Evolutionary conservation across 2,329 filamentous ascomycete genomes (phyloP), one percentile per base, ranked within the genome.

Genomic region (Fusarium algeriense): DNA sequence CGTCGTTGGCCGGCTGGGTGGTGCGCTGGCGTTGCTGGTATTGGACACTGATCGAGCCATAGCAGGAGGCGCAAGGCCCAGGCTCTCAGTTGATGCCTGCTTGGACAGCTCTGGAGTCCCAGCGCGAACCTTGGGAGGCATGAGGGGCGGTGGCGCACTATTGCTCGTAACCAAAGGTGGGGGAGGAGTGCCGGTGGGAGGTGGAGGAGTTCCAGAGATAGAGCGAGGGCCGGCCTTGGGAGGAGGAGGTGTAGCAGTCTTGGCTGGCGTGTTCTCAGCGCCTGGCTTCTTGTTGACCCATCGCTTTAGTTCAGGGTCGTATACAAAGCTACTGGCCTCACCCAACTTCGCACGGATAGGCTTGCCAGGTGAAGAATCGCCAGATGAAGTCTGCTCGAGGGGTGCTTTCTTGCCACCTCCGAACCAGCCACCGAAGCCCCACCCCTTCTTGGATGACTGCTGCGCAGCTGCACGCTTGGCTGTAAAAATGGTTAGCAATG

Each of bases 231-330:
- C 83, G 9, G 85, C 87, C 73, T 87, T 90, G 1, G 95, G 95
- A 7, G 94, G 95, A 2, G 96, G 95, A 2, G 95, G 93, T 0
- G 94, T 90, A 2, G 90, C 90, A 49, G 87, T 84, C 70, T 89
- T 87, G 6, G 88, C 84, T 30, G 87, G 84, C 12, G 83, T 83
- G 45, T 88, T 88, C 59, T 92, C 91, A 11, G 89, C 87, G 15
- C 91, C 91, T 14, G 90, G 89, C 79, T 97, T 98, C 85, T 98
- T 98, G 85, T 99, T 98, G 79, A 99, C 87, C 97, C 97, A 99
- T 79, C 96, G 94, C 85, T 97, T 97, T 56, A 97, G 88, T n/a
- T 98, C 93, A 5, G 94, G 92, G 78, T 99, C 96, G 77, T 96
- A 99, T 73, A 95, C 92, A 81, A 99, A 98, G 48, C 91, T 94